Evolutionary conservation across 139 green algal genomes (phyloP).

Genomic region (Chlorella sorokiniana): DNA sequence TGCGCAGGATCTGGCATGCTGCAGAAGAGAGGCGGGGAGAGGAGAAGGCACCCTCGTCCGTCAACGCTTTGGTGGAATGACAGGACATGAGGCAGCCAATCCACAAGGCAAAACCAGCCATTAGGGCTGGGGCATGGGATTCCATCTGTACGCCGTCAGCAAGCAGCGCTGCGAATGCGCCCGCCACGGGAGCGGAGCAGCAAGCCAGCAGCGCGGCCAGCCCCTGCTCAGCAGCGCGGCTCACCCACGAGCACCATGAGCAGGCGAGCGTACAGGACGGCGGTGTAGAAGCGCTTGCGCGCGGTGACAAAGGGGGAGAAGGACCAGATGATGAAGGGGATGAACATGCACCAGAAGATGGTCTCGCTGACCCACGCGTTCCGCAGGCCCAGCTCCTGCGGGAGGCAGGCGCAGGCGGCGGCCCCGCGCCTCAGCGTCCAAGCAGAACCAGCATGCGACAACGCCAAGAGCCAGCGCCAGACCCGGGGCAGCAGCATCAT

Average conservation of each 20-base stretch:
- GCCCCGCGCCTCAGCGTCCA: too few species aligned
- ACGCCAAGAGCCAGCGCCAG: too few species aligned
- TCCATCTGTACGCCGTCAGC: too few species aligned
- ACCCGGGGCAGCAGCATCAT: too few species aligned
- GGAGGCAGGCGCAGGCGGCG: background rate
- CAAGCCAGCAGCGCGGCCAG: too few species aligned
- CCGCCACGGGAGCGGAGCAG: too few species aligned
- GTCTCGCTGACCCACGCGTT: conserved; percentile 86
- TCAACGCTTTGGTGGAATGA: too few species aligned
- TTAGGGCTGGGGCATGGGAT: too few species aligned
- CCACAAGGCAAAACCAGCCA: too few species aligned
- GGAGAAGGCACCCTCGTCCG: too few species aligned
- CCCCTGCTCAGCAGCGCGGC: conserved; percentile 25
- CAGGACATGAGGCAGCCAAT: too few species aligned
- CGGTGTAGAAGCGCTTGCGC: conserved; percentile 90
- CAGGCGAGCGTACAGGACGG: conserved; percentile 76
- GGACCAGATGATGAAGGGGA: conserved; percentile 80
- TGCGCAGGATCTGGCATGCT: conserved; percentile 88
- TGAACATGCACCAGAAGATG: conserved; percentile 79
- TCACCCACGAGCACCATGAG: conserved; percentile 81
- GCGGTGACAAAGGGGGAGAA: conserved; percentile 84
- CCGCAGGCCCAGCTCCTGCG: conserved; percentile 72
- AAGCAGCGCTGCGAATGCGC: background rate
- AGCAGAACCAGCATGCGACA: too few species aligned
- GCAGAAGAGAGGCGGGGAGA: background rate